Evolutionary conservation across 106 monocot species (phyloP), one percentile per base, ranked within the genome.

Genomic region (Iris macrosiphon): DNA sequence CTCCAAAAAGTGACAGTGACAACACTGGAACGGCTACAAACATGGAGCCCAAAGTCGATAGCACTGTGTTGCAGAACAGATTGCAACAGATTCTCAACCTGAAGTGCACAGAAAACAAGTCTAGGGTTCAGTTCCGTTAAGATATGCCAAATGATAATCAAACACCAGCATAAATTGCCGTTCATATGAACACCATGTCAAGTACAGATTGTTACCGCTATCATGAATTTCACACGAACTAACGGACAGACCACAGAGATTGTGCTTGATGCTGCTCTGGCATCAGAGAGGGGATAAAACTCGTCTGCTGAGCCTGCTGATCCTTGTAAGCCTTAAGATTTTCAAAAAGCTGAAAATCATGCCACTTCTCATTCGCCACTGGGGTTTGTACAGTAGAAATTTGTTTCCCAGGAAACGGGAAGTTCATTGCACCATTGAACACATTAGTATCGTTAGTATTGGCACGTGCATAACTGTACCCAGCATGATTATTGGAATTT

Each of bases 381-480:
- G 60, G 37, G 3, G 61, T 38, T 47, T 73, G 72, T 29, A 57
- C 34, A 26, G 45, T 32, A 34, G 79, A 71, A 27, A 78, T 40
- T 33, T 89, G 84, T 54, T 81, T 82, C 19, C 84, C 84, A 51
- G 94, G 82, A 60, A 83, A 83, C 45, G 83, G 77, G 42, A 87
- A 98, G 56, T 22, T 70, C 39, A 59, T 66, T 33, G 61, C 42
- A 51, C 34, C 57, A 70, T 47, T 50, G 12, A 67, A 48, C 40
- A 48, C 47, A 57, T 45, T 72, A 28, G 6, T 62, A 35, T 25
- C 40, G 41, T 54, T 57, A 34, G 14, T 25, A 58, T 24, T 16
- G 57, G 13, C 8, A 34, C 20, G 8, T 26, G 59, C 64, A 31
- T 48, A 37, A 25, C 46, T 18, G 28, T 61, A 40, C 17, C 35